A percentile compares a stretch with the other conserved stretches of the same genome.
Conservation (phyloP, 2,329 filamentous ascomycete genomes). For the Xylaria sp. region DNA sequence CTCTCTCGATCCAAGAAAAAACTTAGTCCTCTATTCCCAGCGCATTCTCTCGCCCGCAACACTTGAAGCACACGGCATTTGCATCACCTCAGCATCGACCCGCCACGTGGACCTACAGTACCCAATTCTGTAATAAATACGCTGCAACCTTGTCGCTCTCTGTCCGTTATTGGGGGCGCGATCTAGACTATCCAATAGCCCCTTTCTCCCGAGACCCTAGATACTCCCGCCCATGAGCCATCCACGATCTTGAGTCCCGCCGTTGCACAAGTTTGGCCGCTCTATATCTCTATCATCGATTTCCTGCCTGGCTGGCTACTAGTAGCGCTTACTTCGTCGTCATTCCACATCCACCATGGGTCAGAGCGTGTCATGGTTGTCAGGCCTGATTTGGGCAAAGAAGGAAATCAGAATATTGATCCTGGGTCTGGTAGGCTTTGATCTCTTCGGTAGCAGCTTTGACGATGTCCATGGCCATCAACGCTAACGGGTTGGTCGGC, state of each 20-base stretch:
- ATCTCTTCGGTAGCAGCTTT: constrained; percentile 1
- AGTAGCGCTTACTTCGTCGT: neutral
- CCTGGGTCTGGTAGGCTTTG: constrained; percentile 76
- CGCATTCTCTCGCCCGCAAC: neutral
- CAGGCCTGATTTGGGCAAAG: constrained; percentile 81
- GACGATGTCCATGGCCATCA: constrained; percentile 17
- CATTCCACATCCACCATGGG: constrained; percentile 55
- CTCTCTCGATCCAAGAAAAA: neutral
- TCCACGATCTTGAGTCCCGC: neutral
- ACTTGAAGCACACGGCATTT: neutral
- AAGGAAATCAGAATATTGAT: constrained; percentile 98
- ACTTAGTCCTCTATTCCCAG: neutral
- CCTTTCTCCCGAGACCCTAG: constrained; percentile 14
- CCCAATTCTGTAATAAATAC: neutral
- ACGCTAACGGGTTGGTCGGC: constrained; percentile 20
- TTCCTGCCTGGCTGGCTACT: neutral
- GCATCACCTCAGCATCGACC: neutral
- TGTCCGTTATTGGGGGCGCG: neutral
- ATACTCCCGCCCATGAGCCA: neutral
- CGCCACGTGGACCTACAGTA: neutral
- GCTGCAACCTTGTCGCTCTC: neutral
- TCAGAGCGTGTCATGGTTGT: constrained; percentile 71
- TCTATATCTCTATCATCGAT: neutral
- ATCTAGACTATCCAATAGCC: constrained; percentile 9
- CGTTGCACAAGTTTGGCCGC: constrained; percentile 10